Evolutionary conservation across 208 protist species (phyloP).

Genomic region (Angomonas ambiguus): DNA sequence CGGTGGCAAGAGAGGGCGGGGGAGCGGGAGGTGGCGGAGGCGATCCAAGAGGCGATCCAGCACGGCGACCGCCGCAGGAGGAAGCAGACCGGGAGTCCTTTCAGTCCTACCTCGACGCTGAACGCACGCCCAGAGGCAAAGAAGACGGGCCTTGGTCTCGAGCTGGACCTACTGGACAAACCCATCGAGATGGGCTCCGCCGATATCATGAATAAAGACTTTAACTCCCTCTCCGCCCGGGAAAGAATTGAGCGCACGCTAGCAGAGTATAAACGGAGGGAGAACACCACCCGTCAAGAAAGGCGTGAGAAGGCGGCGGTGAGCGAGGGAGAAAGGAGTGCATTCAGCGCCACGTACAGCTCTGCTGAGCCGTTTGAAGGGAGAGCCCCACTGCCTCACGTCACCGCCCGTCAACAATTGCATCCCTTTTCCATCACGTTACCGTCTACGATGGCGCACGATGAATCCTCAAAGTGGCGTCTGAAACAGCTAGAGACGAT

Average conservation of each 20-base stretch:
- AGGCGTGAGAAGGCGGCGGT: constrained; percentile 18
- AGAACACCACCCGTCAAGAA: constrained; percentile 6
- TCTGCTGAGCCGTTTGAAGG: constrained; percentile 10
- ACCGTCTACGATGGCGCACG: constrained; percentile 23
- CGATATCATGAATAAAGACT: neutral
- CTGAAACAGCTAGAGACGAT: neutral
- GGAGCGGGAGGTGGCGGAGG: neutral
- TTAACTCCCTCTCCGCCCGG: constrained; percentile 13
- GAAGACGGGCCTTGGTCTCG: constrained; percentile 13
- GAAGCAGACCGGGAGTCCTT: neutral
- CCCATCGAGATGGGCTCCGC: constrained; percentile 13
- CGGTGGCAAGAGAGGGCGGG: constrained; percentile 14
- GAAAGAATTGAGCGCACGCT: constrained; percentile 20
- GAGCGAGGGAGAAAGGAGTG: constrained; percentile 2
- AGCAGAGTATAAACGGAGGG: constrained; percentile 5
- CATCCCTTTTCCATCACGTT: constrained; percentile 50
- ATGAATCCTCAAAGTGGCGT: neutral
- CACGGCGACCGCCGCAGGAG: neutral
- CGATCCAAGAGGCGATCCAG: neutral
- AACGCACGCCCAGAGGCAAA: neutral
- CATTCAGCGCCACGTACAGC: neutral
- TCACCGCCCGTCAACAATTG: constrained; percentile 38
- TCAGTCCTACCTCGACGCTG: neutral
- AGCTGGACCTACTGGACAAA: constrained; percentile 13
- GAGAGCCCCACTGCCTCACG: constrained; percentile 19